A percentile compares a stretch with the other conserved stretches of the same genome.
Conservation (phyloP, 1,284 basidiomycete genomes). For the Irpex lacteus region DNA sequence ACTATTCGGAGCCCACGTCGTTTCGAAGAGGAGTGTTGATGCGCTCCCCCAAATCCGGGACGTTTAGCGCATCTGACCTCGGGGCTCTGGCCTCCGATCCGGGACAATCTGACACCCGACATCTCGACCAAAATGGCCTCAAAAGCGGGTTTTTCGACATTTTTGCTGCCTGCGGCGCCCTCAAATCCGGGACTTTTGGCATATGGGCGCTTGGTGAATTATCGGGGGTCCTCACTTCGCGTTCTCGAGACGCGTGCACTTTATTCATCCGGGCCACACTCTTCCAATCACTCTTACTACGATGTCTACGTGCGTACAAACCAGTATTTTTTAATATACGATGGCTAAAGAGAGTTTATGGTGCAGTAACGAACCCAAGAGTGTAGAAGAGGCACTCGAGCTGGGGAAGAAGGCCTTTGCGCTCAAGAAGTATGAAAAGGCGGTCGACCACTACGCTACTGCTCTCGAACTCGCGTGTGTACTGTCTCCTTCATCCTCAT, state of each 20-base stretch:
- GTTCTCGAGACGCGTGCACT: conserved; percentile 1
- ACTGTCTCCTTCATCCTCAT: neutral
- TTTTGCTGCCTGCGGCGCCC: too few species aligned
- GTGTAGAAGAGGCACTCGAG: conserved; percentile 59
- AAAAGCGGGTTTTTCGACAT: too few species aligned
- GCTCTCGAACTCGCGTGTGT: conserved; percentile 81
- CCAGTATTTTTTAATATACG: neutral
- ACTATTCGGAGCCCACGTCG: too few species aligned
- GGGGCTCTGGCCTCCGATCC: too few species aligned
- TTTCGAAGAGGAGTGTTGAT: too few species aligned
- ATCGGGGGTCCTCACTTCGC: neutral
- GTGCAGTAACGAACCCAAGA: neutral
- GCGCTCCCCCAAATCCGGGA: too few species aligned
- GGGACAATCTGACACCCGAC: too few species aligned
- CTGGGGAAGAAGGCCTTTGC: conserved; percentile 85
- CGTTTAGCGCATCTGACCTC: too few species aligned
- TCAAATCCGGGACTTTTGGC: too few species aligned
- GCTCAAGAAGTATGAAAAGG: conserved; percentile 83
- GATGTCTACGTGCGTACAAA: neutral
- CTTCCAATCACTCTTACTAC: neutral
- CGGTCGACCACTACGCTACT: conserved; percentile 80
- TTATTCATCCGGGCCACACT: neutral
- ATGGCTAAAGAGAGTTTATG: too few species aligned
- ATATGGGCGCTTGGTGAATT: too few species aligned
- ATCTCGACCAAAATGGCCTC: too few species aligned